These are phyloP conservation scores for Cryomyces minteri DNA, from an alignment of 495 filamentous ascomycete species.

Conservation along the genomic window DNA sequence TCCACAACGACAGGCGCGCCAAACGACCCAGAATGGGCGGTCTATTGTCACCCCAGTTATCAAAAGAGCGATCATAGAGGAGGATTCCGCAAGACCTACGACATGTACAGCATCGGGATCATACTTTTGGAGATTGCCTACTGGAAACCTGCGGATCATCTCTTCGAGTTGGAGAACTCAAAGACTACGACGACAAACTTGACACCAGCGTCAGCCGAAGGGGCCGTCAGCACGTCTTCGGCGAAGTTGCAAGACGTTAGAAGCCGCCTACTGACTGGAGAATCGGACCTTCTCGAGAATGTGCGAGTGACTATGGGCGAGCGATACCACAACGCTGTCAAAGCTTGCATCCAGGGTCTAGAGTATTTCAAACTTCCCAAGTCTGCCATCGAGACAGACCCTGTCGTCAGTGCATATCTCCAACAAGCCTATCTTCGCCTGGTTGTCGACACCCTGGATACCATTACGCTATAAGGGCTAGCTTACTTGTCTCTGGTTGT, in stretches of 20 bases:
- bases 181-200: neutral
- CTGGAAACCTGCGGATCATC: constrained; percentile 26
- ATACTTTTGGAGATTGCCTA: constrained; percentile 31
- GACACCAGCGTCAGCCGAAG: too few relatives aligned
- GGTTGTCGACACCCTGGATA: too few relatives aligned
- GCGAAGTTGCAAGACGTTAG: constrained; percentile 1
- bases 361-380: neutral
- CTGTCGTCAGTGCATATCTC: too few relatives aligned
- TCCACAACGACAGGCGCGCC: constrained; percentile 26
- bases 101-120: constrained; percentile 31
- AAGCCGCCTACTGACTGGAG: neutral
- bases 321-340: neutral
- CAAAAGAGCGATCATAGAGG: constrained; percentile 13
- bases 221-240: too few relatives aligned
- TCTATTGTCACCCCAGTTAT: constrained; percentile 34
- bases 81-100: constrained; percentile 29
- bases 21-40: constrained; percentile 24
- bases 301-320: neutral
- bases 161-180: constrained; percentile 19
- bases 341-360: neutral
- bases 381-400: neutral
- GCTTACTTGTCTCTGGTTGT: too few relatives aligned
- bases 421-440: too few relatives aligned
- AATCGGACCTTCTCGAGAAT: neutral
- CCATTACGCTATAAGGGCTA: too few relatives aligned